These are phyloP conservation scores for Mucor racemosus DNA, from an alignment of 371 early-diverging fungal genomes.

Conservation along the genomic window DNA sequence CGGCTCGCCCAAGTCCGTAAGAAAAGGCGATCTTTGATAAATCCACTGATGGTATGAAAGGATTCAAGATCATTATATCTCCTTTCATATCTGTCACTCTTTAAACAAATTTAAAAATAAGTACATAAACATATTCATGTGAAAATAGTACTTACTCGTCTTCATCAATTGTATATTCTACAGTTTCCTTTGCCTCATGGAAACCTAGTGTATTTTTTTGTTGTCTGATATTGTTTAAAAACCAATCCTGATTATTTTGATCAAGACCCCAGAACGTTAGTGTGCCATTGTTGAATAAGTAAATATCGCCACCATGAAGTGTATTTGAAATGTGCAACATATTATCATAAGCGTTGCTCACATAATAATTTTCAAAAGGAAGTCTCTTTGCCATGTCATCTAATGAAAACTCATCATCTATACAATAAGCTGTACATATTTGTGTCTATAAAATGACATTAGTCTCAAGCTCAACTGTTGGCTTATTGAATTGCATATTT, in stretches of 20 bases:
- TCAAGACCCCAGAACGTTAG: constrained; percentile 33
- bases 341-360: constrained; percentile 12
- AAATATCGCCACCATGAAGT: constrained; percentile 34
- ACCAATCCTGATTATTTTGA: constrained; percentile 1
- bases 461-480: background rate
- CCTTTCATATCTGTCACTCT: constrained; percentile 40
- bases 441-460: constrained; percentile 24
- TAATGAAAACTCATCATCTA: constrained; percentile 23
- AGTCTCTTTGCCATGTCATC: background rate
- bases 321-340: constrained; percentile 24
- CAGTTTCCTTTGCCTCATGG: background rate
- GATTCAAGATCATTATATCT: constrained; percentile 34
- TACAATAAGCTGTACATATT: constrained; percentile 34
- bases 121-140: background rate
- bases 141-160: constrained; percentile 34
- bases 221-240: constrained; percentile 1
- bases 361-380: background rate
- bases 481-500: background rate
- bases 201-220: background rate
- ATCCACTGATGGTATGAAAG: constrained; percentile 25
- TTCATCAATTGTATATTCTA: constrained; percentile 35
- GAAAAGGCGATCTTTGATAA: constrained; percentile 40
- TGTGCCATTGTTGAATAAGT: constrained; percentile 34
- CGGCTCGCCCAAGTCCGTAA: constrained; percentile 37
- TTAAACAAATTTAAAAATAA: background rate